Conservation (phyloP, 2,329 filamentous ascomycete genomes). For the Dactylella cylindrospora region DNA sequence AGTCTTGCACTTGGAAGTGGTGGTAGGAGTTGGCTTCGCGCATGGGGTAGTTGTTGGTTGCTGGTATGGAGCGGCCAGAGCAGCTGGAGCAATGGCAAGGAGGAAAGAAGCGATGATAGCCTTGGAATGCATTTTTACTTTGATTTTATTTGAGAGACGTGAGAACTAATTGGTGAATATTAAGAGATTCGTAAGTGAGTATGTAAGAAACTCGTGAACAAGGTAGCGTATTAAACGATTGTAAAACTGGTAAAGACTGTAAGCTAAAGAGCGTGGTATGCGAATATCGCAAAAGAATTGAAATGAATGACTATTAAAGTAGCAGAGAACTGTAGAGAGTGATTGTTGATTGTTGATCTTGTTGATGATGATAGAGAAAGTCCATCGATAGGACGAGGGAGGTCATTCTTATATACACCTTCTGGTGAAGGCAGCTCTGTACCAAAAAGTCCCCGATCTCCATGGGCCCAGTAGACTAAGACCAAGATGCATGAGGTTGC, state of each 20-base stretch:
- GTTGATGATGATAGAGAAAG: background rate
- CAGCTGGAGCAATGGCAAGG: slow-evolving; percentile 7
- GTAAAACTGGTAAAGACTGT: too few species aligned
- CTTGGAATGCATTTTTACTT: slow-evolving; percentile 22
- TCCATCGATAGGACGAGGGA: too few species aligned
- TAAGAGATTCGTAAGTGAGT: too few species aligned
- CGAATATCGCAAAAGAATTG: background rate
- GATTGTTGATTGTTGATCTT: background rate
- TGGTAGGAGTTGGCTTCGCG: slow-evolving; percentile 1
- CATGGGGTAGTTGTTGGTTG: background rate
- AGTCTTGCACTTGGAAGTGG: background rate
- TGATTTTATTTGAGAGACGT: too few species aligned
- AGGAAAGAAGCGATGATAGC: slow-evolving; percentile 10
- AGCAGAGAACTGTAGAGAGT: background rate
- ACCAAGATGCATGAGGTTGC: too few species aligned
- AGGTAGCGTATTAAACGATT: too few species aligned
- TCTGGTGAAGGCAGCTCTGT: too few species aligned
- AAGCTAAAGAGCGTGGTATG: background rate
- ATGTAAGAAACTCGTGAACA: too few species aligned
- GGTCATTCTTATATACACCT: too few species aligned
- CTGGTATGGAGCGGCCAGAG: slow-evolving; percentile 23
- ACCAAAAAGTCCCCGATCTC: too few species aligned
- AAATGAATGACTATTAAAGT: slow-evolving; percentile 3
- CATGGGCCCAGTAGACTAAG: too few species aligned
- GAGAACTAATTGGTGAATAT: too few species aligned